Evolutionary conservation across 2,329 filamentous ascomycete species (phyloP).

Genomic region (Colletotrichum kahawae): DNA sequence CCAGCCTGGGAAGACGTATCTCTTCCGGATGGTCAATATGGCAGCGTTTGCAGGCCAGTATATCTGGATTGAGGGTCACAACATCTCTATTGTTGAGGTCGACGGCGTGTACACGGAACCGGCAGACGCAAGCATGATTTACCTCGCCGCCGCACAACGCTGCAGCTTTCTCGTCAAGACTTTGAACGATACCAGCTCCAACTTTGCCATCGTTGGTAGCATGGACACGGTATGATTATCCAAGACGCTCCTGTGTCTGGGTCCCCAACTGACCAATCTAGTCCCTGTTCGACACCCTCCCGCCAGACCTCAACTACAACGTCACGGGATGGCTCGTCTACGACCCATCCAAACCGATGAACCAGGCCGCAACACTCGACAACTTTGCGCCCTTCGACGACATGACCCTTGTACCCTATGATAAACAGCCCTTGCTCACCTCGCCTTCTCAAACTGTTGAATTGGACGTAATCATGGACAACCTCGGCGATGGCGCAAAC

Average conservation of each 20-base stretch:
- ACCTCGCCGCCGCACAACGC: slow-evolving; percentile 71
- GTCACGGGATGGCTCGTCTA: slow-evolving; percentile 70
- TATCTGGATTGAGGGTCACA: slow-evolving; percentile 70
- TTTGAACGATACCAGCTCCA: slow-evolving; percentile 63
- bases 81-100: slow-evolving; percentile 73
- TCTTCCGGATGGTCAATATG: slow-evolving; percentile 75
- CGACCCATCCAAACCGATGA: slow-evolving; percentile 48
- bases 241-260: not conserved
- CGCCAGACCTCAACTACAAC: slow-evolving; percentile 71
- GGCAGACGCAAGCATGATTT: slow-evolving; percentile 65
- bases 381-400: slow-evolving; percentile 76
- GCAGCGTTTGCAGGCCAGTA: slow-evolving; percentile 74
- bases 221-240: slow-evolving; percentile 66
- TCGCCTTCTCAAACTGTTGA: slow-evolving; percentile 68
- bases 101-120: slow-evolving; percentile 73
- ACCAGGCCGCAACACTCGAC: slow-evolving; percentile 59
- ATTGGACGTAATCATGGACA: slow-evolving; percentile 66
- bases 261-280: slow-evolving; percentile 39
- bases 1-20: slow-evolving; percentile 71
- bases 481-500: slow-evolving; percentile 64
- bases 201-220: slow-evolving; percentile 71
- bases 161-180: slow-evolving; percentile 68
- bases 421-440: slow-evolving; percentile 64
- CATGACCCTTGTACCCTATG: slow-evolving; percentile 70
- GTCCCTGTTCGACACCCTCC: slow-evolving; percentile 70